Conservation (phyloP, 2,329 filamentous ascomycete genomes). For the Fusarium dimerum region DNA sequence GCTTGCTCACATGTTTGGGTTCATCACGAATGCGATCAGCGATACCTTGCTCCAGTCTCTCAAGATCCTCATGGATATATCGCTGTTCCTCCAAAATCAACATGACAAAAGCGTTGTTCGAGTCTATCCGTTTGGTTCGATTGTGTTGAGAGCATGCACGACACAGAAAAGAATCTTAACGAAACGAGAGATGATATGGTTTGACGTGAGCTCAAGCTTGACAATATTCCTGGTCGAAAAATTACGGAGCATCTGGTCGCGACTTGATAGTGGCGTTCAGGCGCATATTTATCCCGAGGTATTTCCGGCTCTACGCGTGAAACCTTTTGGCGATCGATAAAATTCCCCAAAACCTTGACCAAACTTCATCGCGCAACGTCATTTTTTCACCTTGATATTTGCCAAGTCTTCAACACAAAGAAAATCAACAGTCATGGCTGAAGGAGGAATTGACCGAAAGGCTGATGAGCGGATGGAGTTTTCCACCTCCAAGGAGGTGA, state of each 20-base stretch:
- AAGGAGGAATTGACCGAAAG: slow-evolving; percentile 84
- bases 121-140: not conserved
- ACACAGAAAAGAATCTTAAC: not conserved
- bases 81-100: slow-evolving; percentile 91
- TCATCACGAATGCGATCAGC: slow-evolving; percentile 87
- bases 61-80: slow-evolving; percentile 92
- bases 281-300: slow-evolving; percentile 27
- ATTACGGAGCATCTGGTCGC: slow-evolving; percentile 30
- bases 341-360: slow-evolving; percentile 32
- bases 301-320: slow-evolving; percentile 30
- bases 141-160: not conserved
- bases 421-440: slow-evolving; percentile 69
- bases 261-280: slow-evolving; percentile 26
- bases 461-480: slow-evolving; percentile 98
- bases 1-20: slow-evolving; percentile 72
- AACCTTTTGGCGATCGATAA: slow-evolving; percentile 6
- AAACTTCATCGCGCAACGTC: slow-evolving; percentile 16
- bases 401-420: slow-evolving; percentile 1
- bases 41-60: slow-evolving; percentile 92
- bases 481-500: slow-evolving; percentile 96
- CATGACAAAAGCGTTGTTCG: slow-evolving; percentile 49
- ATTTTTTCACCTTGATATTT: slow-evolving; percentile 3
- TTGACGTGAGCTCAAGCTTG: slow-evolving; percentile 10
- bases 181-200: slow-evolving; percentile 1
- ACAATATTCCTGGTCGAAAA: slow-evolving; percentile 22